Percentiles rank a stretch among this genome's conserved stretches.
These are phyloP conservation scores for Populus pruinosa DNA, from an alignment of 345 rosid species.

Conservation along the genomic window DNA sequence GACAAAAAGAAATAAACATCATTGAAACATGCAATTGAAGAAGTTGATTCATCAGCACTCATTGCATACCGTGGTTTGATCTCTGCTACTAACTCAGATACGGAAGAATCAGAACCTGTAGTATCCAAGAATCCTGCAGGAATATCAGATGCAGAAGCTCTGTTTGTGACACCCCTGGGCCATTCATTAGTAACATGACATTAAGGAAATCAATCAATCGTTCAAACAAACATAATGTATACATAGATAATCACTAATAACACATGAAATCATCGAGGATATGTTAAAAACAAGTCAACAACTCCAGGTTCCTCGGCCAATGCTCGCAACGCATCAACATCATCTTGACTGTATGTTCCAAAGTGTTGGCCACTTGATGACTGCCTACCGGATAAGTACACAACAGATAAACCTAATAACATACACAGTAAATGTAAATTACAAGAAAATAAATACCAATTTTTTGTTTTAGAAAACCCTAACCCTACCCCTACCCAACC, in stretches of 20 bases:
- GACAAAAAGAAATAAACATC: background rate
- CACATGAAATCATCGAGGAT: conserved; percentile 47
- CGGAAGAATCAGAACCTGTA: conserved; percentile 44
- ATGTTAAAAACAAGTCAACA: conserved; percentile 75
- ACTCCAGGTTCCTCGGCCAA: conserved; percentile 85
- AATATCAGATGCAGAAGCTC: conserved; percentile 51
- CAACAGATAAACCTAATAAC: conserved; percentile 67
- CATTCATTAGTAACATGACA: conserved; percentile 70
- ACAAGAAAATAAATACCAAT: background rate
- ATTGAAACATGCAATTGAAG: background rate
- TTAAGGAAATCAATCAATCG: conserved; percentile 49
- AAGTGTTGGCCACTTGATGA: conserved; percentile 49
- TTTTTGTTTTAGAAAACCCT: background rate
- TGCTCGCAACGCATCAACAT: conserved; percentile 87
- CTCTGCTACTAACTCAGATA: conserved; percentile 75
- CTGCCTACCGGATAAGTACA: conserved; percentile 80
- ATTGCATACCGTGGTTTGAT: conserved; percentile 75
- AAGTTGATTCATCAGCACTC: background rate
- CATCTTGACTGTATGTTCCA: conserved; percentile 77
- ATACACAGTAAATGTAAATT: conserved; percentile 24
- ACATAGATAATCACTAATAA: background rate
- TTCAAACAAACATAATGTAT: background rate
- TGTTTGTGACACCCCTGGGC: conserved; percentile 71
- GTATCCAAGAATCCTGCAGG: conserved; percentile 56
- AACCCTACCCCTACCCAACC: background rate